Evolutionary conservation across 805 yeast genomes (phyloP), one percentile per base, ranked within the genome.

Genomic region (Saturnispora kantuleensis): DNA sequence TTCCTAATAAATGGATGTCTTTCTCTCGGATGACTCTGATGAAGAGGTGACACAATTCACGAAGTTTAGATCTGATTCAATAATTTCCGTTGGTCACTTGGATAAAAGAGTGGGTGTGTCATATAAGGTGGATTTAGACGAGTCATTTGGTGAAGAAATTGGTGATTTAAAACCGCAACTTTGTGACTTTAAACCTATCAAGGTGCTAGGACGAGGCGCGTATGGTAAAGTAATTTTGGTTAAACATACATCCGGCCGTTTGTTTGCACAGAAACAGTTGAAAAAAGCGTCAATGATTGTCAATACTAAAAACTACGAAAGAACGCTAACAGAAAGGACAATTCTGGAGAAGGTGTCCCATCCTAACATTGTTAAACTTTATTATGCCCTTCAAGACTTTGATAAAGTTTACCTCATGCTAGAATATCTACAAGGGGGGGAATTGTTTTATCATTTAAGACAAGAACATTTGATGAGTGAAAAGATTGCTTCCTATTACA

Each of bases 371-470:
- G 95, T 86, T 17, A 81, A 81, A 58, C 67, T 87, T 18, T 85
- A 74, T 56, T 87, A 84, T 55, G 89, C 96, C 0, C 73, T 87
- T 49, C 96, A 88, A 62, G 96, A 88, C 56, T 66, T 73, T 45
- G 74, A 78, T 43, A 84, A 83, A 57, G 74, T 88, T 31, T 88
- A 87, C 56, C 58, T 87, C 38, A 69, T 85, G 29, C 61, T 87
- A 39, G 94, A 87, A 58, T 87, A 83, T 57, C 77, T 89, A 13
- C 89, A 85, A 42, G 96, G 96, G 7, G 96, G 96, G 18, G 96
- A 87, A 59, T 62, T 87, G 32, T 87, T 75, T 56, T 77, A 74
- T 46, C 85, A 80, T 58, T 60, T 79, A 50, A 74, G 79, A 10
- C 65, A 62, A 43, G 65, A 63, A 41, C 55, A 67, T 31, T 71